Conservation (phyloP, 1,139 yeast species). For the Blastobotrys niveus region DNA sequence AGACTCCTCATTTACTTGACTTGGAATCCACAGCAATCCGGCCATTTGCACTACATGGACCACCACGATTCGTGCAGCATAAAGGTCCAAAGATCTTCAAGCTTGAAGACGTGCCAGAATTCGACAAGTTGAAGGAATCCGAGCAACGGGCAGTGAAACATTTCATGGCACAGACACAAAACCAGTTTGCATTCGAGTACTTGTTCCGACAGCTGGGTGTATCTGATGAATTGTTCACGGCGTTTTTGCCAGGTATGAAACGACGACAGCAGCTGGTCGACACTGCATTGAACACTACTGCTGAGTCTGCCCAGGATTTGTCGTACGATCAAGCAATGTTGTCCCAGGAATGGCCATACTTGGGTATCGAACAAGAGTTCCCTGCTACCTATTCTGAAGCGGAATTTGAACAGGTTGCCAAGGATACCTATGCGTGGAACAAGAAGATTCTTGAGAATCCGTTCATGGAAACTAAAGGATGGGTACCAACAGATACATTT, state of each 20-base stretch:
- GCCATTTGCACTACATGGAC: conserved; percentile 70
- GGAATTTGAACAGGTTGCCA: conserved; percentile 50
- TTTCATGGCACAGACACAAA: conserved; percentile 84
- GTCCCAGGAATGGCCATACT: conserved; percentile 49
- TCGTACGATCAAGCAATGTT: conserved; percentile 71
- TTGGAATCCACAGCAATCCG: conserved; percentile 74
- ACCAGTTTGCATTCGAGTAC: conserved; percentile 82
- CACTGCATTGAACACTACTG: conserved; percentile 57
- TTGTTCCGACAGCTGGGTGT: conserved; percentile 48
- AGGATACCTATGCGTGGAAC: conserved; percentile 61
- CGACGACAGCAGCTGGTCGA: conserved; percentile 36
- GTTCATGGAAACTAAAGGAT: conserved; percentile 86
- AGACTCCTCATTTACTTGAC: conserved; percentile 55
- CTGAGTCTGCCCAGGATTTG: conserved; percentile 60
- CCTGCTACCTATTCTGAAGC: conserved; percentile 58
- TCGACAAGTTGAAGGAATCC: conserved; percentile 55
- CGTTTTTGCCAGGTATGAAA: conserved; percentile 40
- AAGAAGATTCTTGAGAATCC: conserved; percentile 63
- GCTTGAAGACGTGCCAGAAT: conserved; percentile 69
- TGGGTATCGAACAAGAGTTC: conserved; percentile 35
- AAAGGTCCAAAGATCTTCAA: conserved; percentile 82
- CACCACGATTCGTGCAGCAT: conserved; percentile 80
- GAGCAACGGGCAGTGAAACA: conserved; percentile 78
- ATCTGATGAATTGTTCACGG: conserved; percentile 54
- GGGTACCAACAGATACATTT: conserved; percentile 94